Evolutionary conservation across 768 basidiomycete species (phyloP).

Genomic region (Butyriboletus loyo): DNA sequence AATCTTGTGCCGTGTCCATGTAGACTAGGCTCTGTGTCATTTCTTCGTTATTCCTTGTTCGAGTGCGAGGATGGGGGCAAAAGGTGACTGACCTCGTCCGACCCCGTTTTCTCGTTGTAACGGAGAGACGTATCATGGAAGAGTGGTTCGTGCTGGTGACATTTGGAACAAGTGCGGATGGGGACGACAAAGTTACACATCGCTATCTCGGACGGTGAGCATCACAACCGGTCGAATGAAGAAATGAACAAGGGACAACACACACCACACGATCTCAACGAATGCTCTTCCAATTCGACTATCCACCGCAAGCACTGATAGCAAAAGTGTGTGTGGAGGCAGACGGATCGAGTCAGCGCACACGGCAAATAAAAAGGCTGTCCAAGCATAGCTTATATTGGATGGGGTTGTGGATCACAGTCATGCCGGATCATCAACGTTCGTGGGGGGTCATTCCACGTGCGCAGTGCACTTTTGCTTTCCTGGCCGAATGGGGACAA

Average conservation of each 20-base stretch:
- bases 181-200: constrained; percentile 33
- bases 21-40: constrained; percentile 15
- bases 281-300: neutral
- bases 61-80: neutral
- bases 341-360: neutral
- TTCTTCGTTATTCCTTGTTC: neutral
- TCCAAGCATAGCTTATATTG: constrained; percentile 9
- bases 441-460: neutral
- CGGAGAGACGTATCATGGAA: constrained; percentile 16
- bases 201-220: constrained; percentile 1
- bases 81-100: constrained; percentile 16
- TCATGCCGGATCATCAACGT: constrained; percentile 2
- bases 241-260: too few relatives aligned
- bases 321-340: neutral
- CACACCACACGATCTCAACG: neutral
- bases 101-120: constrained; percentile 17
- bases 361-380: neutral
- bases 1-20: constrained; percentile 32
- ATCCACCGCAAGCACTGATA: neutral
- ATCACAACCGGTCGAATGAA: neutral
- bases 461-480: constrained; percentile 6
- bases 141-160: constrained; percentile 24
- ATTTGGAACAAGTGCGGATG: constrained; percentile 32
- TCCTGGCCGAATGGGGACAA: constrained; percentile 12
- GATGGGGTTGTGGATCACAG: constrained; percentile 5